Base-by-base conservation (phyloP, 2,329 filamentous ascomycete genomes). In the Biscogniauxia sp. region DNA sequence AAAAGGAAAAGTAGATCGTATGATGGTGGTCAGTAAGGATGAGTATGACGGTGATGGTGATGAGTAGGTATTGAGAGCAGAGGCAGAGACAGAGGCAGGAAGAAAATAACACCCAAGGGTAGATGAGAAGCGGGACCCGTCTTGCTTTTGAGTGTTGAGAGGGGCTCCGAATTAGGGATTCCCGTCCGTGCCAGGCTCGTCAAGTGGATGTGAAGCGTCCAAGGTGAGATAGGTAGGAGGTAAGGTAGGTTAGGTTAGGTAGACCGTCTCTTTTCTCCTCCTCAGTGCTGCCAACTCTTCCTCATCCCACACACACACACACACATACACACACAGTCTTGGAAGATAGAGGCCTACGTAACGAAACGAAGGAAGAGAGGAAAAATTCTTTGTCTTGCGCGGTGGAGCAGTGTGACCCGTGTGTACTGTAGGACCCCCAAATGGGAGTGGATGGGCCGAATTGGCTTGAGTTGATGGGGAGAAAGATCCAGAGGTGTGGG, bases 391-490 rank as follows among this genome's bases (percentile, higher is more conserved):
- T 6, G 4, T 45, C 15, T 45, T 15, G 13, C 13, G 37, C 15
- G 15, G 37, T 45, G 37, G 37, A 45, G 37, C 6, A 9, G 37
- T 17, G 37, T 45, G 37, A 45, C 37, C 37, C n/a, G n/a, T n/a
- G 37, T 45, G 37, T 7, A n/a, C n/a, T n/a, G 37, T 45, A 45
- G 37, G 37, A 45, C 19, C 19, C 19, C 19, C 50, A 13, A 51
- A 51, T 25, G 50, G 26, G 11, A 15, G 52, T 20, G 23, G 61
- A 62, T 57, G 56, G 57, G 9, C 28, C 20, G 54, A 60, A 62
- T 63, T 59, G 61, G 64, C 62, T 50, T 59, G 60, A 60, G 37
- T 28, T 25, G 60, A 60, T 49, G 61, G 53, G 54, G 53, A 55
- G 53, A 56, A 59, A 59, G 63, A 61, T 23, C 23, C 23, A 23